phyloP scores from a whole-genome alignment of 2,329 filamentous ascomycete genomes.

The Cladosporium halotolerans region DNA sequence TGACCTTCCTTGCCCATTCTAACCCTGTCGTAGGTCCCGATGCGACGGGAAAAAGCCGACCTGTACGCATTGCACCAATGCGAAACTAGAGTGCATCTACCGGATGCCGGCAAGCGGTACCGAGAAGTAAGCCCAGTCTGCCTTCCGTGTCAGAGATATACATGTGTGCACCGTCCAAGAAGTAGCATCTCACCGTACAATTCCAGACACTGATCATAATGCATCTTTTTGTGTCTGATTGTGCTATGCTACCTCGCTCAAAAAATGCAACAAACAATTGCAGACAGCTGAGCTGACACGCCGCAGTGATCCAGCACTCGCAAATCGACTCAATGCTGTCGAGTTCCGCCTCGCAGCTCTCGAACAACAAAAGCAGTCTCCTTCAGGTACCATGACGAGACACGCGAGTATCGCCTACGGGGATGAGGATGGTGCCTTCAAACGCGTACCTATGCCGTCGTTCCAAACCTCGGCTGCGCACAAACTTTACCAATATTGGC shows the following conservation, averaged over 20 bases:
- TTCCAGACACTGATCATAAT: too few species aligned
- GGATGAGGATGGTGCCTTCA: constrained; percentile 9
- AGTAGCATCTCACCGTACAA: too few species aligned
- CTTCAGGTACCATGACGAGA: constrained; percentile 3
- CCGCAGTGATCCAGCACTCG: constrained; percentile 1
- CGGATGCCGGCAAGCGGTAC: constrained; percentile 1
- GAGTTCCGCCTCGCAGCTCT: constrained; percentile 3
- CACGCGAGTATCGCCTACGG: not conserved
- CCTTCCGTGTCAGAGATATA: not conserved
- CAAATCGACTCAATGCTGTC: constrained; percentile 4
- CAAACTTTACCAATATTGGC: constrained; percentile 11
- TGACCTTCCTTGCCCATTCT: not conserved
- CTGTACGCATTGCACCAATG: constrained; percentile 11
- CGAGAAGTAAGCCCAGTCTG: constrained; percentile 5
- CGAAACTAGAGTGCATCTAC: constrained; percentile 10
- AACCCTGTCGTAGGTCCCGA: constrained; percentile 6
- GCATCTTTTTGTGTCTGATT: too few species aligned
- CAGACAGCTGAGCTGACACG: too few species aligned
- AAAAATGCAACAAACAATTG: too few species aligned
- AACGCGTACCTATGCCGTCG: constrained; percentile 9
- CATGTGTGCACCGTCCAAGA: too few species aligned
- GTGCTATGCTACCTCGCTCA: too few species aligned
- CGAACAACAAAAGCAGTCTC: constrained; percentile 2
- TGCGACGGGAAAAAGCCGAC: constrained; percentile 10
- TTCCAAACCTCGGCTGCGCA: constrained; percentile 9